phyloP scores from a whole-genome alignment of 768 basidiomycete genomes.

The Infundibulicybe gibba region DNA sequence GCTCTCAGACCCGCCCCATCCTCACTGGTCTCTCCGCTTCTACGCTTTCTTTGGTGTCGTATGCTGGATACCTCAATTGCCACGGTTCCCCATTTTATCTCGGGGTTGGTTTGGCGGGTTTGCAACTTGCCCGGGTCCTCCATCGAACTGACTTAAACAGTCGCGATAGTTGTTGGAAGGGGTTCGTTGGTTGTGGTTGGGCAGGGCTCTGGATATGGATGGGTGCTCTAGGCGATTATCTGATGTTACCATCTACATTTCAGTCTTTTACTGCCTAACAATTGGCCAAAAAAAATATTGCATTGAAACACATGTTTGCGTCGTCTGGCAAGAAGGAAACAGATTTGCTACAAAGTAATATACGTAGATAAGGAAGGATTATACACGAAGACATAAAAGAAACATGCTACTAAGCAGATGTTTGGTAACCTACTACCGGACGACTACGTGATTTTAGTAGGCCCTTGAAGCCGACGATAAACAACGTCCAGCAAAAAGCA shows the following conservation, averaged over 20 bases:
- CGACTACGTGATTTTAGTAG: slow-evolving; percentile 54
- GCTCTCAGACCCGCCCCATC: slow-evolving; percentile 68
- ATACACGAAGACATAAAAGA: neutral
- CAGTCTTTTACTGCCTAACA: neutral
- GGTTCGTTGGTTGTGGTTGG: slow-evolving; percentile 87
- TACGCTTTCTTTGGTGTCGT: slow-evolving; percentile 69
- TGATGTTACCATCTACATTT: neutral
- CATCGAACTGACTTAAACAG: slow-evolving; percentile 71
- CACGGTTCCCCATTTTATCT: slow-evolving; percentile 79
- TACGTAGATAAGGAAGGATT: neutral
- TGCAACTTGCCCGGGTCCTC: slow-evolving; percentile 78
- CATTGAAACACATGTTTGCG: too few relatives aligned
- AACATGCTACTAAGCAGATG: slow-evolving; percentile 7
- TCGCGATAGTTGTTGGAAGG: slow-evolving; percentile 83
- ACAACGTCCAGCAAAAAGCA: slow-evolving; percentile 81
- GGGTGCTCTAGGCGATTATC: slow-evolving; percentile 74
- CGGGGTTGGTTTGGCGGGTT: slow-evolving; percentile 67
- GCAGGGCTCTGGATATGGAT: slow-evolving; percentile 86
- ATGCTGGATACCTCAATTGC: slow-evolving; percentile 77
- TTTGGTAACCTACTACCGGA: slow-evolving; percentile 24
- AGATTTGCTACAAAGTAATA: neutral
- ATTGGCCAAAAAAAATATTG: neutral
- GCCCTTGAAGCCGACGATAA: slow-evolving; percentile 77
- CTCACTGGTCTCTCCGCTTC: slow-evolving; percentile 70
- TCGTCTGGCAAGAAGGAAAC: neutral